Evolutionary conservation across 176 grass and related monocot genomes (phyloP).

Genomic region (Canna indica): DNA sequence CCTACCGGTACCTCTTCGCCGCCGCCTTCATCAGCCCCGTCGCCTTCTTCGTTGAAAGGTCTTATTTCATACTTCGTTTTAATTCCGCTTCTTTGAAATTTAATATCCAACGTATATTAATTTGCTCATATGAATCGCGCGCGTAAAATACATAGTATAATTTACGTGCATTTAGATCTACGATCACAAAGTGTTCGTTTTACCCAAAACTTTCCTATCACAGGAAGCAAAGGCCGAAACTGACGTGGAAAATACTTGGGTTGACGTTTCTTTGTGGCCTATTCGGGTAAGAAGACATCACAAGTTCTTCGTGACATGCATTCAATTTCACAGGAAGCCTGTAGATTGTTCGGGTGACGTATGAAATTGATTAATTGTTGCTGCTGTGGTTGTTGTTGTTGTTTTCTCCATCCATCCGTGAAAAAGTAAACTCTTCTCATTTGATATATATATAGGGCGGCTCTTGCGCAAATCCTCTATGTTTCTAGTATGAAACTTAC

Average conservation of each 20-base stretch:
- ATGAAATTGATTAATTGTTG: background rate
- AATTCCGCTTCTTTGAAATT: no score
- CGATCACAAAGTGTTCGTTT: no score
- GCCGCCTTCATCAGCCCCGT: conserved; percentile 55
- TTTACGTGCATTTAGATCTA: no score
- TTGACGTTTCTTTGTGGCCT: conserved; percentile 61
- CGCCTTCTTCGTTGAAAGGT: conserved; percentile 73
- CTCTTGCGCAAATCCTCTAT: conserved; percentile 81
- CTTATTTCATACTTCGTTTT: background rate
- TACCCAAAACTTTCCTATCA: no score
- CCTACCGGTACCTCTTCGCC: conserved; percentile 82
- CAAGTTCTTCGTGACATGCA: background rate
- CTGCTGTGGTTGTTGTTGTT: background rate
- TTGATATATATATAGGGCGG: conserved; percentile 37
- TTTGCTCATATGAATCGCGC: no score
- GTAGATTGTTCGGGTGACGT: background rate
- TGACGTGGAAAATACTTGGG: conserved; percentile 64
- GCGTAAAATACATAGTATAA: no score
- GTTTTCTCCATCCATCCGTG: background rate
- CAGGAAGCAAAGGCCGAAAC: conserved; percentile 53
- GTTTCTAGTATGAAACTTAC: conserved; percentile 70
- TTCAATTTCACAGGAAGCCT: background rate
- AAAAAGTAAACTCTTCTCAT: no score
- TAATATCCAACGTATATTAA: no score
- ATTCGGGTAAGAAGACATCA: conserved; percentile 37